Percentiles rank a stretch among this genome's conserved stretches.
Evolutionary conservation across 202 grass and related monocot species (phyloP).

Genomic region (Alloteropsis angusta): DNA sequence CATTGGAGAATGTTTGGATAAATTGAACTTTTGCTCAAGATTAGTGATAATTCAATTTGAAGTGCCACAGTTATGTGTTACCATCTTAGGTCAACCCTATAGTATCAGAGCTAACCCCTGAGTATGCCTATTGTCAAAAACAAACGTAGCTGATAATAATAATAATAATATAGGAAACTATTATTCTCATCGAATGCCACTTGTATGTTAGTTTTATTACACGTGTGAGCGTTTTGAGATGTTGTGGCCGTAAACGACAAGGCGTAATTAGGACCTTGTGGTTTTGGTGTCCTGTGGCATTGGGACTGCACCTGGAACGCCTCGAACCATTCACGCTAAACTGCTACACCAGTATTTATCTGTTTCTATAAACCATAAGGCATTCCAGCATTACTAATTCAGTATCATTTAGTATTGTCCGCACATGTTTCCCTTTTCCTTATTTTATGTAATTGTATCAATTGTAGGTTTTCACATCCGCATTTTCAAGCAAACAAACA

Average conservation of each 20-base stretch:
- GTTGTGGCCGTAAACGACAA: not conserved
- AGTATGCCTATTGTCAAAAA: not conserved
- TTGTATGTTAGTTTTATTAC: not conserved
- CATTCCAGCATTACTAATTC: not conserved
- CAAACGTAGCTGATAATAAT: not conserved
- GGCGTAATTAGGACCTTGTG: not conserved
- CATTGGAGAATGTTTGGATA: not conserved
- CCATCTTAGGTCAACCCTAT: not conserved
- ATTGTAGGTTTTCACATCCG: not conserved
- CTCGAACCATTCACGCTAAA: not conserved
- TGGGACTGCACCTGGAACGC: not conserved
- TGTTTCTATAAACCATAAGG: not conserved
- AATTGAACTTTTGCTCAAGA: not conserved
- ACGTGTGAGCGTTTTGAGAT: not conserved
- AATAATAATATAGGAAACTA: not conserved
- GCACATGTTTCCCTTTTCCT: not conserved
- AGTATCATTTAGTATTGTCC: constrained; percentile 1
- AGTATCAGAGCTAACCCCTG: not conserved
- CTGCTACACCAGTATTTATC: not conserved
- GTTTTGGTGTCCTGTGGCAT: not conserved
- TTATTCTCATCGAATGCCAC: not conserved
- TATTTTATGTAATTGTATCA: not conserved
- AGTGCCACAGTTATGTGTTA: not conserved
- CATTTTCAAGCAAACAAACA: not conserved
- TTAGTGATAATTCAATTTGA: not conserved